These are phyloP conservation scores for Paracoccidioides brasiliensis DNA, from an alignment of 2,329 filamentous ascomycete genomes.

Conservation along the genomic window DNA sequence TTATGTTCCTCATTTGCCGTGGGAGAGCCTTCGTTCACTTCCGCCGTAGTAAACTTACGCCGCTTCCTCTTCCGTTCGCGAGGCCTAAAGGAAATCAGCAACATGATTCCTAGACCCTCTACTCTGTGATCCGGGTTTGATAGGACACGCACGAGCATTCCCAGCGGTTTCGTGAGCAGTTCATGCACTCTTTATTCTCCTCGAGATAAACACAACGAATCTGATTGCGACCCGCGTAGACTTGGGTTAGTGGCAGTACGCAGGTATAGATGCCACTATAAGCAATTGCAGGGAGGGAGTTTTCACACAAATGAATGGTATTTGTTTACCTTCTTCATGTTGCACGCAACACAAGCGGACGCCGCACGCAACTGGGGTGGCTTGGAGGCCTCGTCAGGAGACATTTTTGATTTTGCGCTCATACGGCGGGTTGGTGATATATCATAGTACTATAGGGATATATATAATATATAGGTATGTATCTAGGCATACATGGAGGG, in stretches of 20 bases:
- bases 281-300: background rate
- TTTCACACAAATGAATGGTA: background rate
- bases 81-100: conserved; percentile 7
- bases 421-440: background rate
- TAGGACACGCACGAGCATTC: conserved; percentile 14
- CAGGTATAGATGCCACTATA: background rate
- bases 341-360: conserved; percentile 20
- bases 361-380: conserved; percentile 18
- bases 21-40: conserved; percentile 3
- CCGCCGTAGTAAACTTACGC: conserved; percentile 7
- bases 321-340: conserved; percentile 17
- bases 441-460: background rate
- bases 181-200: conserved; percentile 14
- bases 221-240: conserved; percentile 6
- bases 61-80: conserved; percentile 13
- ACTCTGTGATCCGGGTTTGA: background rate
- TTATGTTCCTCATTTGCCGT: background rate
- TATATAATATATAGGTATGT: background rate
- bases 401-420: conserved; percentile 3
- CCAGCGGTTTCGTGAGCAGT: conserved; percentile 18
- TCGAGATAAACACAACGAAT: conserved; percentile 19
- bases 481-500: background rate
- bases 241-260: background rate
- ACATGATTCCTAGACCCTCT: background rate
- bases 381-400: conserved; percentile 2